Base-by-base conservation (phyloP, 129 eudicot genomes). In the Solidago caesia region DNA sequence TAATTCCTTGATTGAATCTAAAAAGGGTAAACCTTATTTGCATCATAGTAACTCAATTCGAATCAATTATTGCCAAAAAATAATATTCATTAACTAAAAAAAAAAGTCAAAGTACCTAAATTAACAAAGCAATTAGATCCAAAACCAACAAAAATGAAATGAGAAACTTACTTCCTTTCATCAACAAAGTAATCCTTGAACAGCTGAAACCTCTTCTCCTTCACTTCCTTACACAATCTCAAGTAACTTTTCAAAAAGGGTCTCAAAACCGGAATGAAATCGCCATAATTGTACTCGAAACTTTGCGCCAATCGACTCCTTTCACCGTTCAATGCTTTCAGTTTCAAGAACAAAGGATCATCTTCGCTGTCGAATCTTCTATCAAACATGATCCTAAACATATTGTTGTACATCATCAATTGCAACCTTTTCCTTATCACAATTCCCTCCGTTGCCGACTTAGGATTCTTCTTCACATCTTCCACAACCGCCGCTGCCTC, bases 251-350 rank as follows among this genome's bases (percentile, higher is more conserved):
- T 93, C 86, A 93, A 85, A 73, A 90, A 88, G 0, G 98, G 98
- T 72, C 98, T 70, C 84, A 93, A 80, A 72, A 93, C 66, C 0
- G 98, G 98, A 43, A 93, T 87, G 52, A 93, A 93, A 90, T 93
- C 98, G 0, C 96, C 98, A 52, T 84, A 93, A 62, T 89, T 93
- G 33, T 93, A 93, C 82, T 90, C 96, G 46, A 93, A 88, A 82
- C 96, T 93, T 76, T 93, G 96, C 12, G 96, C 89, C 66, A 93
- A 72, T 42, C 96, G 84, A 80, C 98, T 93, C 80, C 98, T 88
- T 79, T 93, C 96, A 7, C 96, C 98, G 48, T 93, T 93, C 86
- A 88, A 75, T 1, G 92, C 89, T 72, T 76, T 93, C 6, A 93
- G 78, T 68, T 86, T 93, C 83, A 84, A 77, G 44, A 86, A 93